Conservation (phyloP, 1,284 basidiomycete genomes). For the Agaricales sp. region DNA sequence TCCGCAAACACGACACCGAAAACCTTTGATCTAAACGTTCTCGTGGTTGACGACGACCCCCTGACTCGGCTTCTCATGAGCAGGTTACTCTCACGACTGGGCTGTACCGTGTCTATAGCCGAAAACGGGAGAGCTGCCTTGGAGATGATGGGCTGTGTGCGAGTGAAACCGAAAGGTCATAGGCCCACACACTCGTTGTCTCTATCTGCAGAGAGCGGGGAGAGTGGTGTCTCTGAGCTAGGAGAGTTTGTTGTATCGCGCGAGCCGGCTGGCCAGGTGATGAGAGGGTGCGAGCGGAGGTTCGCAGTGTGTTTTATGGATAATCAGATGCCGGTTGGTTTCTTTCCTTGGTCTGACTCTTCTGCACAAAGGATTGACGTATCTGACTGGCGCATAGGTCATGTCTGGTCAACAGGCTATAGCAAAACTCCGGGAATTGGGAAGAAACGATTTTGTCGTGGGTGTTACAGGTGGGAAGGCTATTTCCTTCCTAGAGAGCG, state of each 20-base stretch:
- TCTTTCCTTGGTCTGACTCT: neutral
- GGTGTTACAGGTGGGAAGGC: constrained; percentile 49
- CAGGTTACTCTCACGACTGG: constrained; percentile 68
- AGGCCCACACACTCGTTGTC: too few species aligned
- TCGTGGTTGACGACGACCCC: constrained; percentile 73
- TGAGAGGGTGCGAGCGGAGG: too few species aligned
- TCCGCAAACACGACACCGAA: neutral
- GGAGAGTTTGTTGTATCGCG: neutral
- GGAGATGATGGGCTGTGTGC: constrained; percentile 49
- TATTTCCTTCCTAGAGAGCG: neutral
- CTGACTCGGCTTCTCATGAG: constrained; percentile 79
- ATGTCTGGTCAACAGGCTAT: constrained; percentile 58
- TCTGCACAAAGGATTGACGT: neutral
- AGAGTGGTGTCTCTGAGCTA: neutral
- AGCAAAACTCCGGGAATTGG: constrained; percentile 41
- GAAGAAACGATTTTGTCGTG: constrained; percentile 50
- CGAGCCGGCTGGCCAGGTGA: too few species aligned
- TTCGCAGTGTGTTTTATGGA: constrained; percentile 78
- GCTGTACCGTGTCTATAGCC: constrained; percentile 71
- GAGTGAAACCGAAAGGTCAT: too few species aligned
- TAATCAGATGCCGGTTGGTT: constrained; percentile 74
- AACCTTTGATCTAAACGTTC: constrained; percentile 34
- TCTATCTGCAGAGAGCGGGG: too few species aligned
- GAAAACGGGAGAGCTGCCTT: constrained; percentile 82
- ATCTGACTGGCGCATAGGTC: constrained; percentile 15